These are phyloP conservation scores for Candida lessepsii DNA, from an alignment of 805 yeast genomes.

Conservation along the genomic window DNA sequence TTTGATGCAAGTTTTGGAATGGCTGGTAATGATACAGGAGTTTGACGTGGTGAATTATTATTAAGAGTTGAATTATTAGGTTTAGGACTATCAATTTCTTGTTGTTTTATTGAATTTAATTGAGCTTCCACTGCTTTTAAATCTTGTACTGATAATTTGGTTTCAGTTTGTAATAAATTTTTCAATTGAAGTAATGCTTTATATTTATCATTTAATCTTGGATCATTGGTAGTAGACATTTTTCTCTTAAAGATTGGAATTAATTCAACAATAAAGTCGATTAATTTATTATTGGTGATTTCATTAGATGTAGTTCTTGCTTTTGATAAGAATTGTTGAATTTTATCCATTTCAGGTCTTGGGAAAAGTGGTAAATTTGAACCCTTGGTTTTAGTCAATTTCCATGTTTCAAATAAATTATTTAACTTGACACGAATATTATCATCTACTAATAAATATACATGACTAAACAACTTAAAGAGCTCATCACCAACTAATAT, in stretches of 20 bases:
- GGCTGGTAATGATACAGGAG: conserved; percentile 10
- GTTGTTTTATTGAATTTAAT: conserved; percentile 37
- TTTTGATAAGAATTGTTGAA: conserved; percentile 64
- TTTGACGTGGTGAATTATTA: conserved; percentile 1
- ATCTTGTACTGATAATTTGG: conserved; percentile 24
- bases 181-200: conserved; percentile 46
- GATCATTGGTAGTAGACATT: conserved; percentile 37
- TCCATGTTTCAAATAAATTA: conserved; percentile 87
- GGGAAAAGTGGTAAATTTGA: conserved; percentile 74
- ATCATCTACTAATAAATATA: conserved; percentile 78
- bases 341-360: conserved; percentile 61
- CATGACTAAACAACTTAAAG: conserved; percentile 67
- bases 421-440: conserved; percentile 64
- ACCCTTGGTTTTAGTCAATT: conserved; percentile 54
- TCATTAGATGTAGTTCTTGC: conserved; percentile 11
- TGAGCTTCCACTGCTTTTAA: conserved; percentile 39
- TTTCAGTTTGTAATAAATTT: conserved; percentile 36
- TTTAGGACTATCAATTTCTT: conserved; percentile 19
- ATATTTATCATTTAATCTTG: conserved; percentile 42
- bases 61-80: conserved; percentile 1
- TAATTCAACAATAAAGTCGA: conserved; percentile 37
- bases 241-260: conserved; percentile 44
- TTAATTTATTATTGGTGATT: conserved; percentile 23
- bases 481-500: conserved; percentile 68
- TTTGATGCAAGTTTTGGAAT: conserved; percentile 9